Evolutionary conservation across 352 stramenopile species (phyloP).

Genomic region (Phytophthora citrophthora): DNA sequence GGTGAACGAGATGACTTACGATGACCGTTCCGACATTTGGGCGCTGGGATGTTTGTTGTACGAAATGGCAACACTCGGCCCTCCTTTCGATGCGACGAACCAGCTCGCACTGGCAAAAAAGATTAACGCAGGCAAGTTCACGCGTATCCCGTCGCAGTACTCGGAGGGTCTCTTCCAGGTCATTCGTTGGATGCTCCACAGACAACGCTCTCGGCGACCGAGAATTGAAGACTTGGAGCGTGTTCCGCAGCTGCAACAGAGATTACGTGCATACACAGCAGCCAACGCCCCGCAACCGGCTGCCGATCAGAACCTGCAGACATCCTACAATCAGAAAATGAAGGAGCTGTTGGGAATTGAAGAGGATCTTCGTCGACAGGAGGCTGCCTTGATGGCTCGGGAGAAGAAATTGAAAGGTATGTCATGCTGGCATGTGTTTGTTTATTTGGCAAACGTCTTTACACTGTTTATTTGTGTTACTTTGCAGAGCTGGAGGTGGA

Average conservation of each 20-base stretch:
- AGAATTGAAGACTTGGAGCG: constrained; percentile 87
- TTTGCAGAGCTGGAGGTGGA: constrained; percentile 77
- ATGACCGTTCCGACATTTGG: constrained; percentile 94
- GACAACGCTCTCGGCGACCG: constrained; percentile 80
- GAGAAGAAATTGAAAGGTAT: constrained; percentile 88
- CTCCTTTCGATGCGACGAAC: constrained; percentile 93
- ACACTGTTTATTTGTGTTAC: neutral
- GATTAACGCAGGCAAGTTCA: constrained; percentile 93
- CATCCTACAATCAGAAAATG: constrained; percentile 89
- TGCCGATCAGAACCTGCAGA: constrained; percentile 73
- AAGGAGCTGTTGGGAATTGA: constrained; percentile 88
- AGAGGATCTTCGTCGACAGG: constrained; percentile 85
- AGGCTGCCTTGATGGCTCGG: constrained; percentile 81
- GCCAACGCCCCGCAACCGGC: constrained; percentile 48
- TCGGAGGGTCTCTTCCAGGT: constrained; percentile 91
- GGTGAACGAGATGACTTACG: constrained; percentile 94
- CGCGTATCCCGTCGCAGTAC: constrained; percentile 91
- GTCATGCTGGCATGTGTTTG: too few relatives aligned
- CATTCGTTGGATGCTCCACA: constrained; percentile 91
- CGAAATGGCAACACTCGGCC: constrained; percentile 89
- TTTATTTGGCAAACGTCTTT: too few relatives aligned
- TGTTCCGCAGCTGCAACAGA: constrained; percentile 81
- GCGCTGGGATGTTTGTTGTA: constrained; percentile 91
- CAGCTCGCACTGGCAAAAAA: constrained; percentile 93
- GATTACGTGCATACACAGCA: constrained; percentile 77